Percentiles rank a stretch among this genome's conserved stretches.
These are phyloP conservation scores for Petasospora fabianii DNA, from an alignment of 1,139 yeast species.

Conservation along the genomic window DNA sequence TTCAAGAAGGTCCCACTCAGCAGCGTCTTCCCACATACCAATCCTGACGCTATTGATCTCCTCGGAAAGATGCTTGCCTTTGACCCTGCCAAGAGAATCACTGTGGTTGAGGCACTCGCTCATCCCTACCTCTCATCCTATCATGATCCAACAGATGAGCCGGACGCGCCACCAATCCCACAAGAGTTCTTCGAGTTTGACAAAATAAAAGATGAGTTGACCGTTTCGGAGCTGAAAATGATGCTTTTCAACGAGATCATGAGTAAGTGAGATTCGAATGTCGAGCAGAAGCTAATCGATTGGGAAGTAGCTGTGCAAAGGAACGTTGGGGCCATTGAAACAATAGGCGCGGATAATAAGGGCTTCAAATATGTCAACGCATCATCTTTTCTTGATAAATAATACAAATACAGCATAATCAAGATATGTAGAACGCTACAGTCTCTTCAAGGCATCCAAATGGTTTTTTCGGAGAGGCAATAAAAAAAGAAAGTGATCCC, in stretches of 20 bases:
- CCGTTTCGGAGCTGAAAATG: slow-evolving; percentile 44
- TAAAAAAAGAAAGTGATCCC: slow-evolving; percentile 52
- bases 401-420: no score
- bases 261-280: no score
- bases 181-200: slow-evolving; percentile 64
- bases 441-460: no score
- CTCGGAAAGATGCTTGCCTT: slow-evolving; percentile 56
- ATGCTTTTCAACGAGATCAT: slow-evolving; percentile 56
- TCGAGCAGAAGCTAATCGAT: no score
- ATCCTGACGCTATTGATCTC: slow-evolving; percentile 61
- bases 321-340: no score
- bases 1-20: slow-evolving; percentile 44
- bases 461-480: not conserved
- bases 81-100: slow-evolving; percentile 60
- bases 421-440: no score
- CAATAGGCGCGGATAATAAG: no score
- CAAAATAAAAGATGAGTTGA: slow-evolving; percentile 47
- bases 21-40: slow-evolving; percentile 41
- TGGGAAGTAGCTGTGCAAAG: no score
- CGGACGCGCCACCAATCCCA: slow-evolving; percentile 48
- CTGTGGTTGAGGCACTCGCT: slow-evolving; percentile 59
- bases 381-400: no score
- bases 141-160: slow-evolving; percentile 74
- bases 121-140: slow-evolving; percentile 65
- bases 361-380: no score